A percentile compares a stretch with the other conserved stretches of the same genome.
Evolutionary conservation across 192 early-diverging fungal genomes (phyloP).

Genomic region (Backusella circina): DNA sequence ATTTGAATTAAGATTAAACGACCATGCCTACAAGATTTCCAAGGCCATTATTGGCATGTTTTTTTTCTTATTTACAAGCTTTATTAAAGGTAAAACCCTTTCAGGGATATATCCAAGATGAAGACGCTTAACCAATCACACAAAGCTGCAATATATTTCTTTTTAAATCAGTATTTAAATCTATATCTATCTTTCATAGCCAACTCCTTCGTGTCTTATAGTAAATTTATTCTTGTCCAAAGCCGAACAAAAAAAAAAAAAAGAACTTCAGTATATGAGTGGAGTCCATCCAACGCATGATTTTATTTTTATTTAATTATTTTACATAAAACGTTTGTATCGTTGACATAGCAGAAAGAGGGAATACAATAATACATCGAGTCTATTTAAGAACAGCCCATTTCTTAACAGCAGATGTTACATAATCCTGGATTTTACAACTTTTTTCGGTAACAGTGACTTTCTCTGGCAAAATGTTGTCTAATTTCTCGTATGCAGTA

Average conservation of each 20-base stretch:
- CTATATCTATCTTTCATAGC: too few species aligned
- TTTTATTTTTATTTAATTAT: neutral
- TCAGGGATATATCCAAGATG: too few species aligned
- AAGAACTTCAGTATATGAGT: neutral
- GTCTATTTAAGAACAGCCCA: constrained; percentile 22
- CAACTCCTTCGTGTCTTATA: too few species aligned
- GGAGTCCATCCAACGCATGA: neutral
- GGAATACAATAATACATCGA: neutral
- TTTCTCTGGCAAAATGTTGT: constrained; percentile 2
- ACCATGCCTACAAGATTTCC: too few species aligned
- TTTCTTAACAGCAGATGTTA: constrained; percentile 8
- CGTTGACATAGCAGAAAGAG: neutral
- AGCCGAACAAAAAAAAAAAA: neutral
- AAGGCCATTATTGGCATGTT: too few species aligned
- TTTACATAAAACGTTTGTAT: neutral
- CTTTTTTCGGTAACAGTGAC: constrained; percentile 12
- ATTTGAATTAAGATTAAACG: too few species aligned
- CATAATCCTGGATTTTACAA: constrained; percentile 20
- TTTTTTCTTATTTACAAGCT: too few species aligned
- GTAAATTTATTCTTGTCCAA: neutral
- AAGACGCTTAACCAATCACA: too few species aligned
- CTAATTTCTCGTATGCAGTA: constrained; percentile 7
- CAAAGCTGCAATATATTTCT: too few species aligned
- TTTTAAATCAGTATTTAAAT: too few species aligned
- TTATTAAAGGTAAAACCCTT: too few species aligned